These are phyloP conservation scores for Plasmodium reichenowi DNA, from an alignment of 169 alveolate genomes.

Conservation along the genomic window DNA sequence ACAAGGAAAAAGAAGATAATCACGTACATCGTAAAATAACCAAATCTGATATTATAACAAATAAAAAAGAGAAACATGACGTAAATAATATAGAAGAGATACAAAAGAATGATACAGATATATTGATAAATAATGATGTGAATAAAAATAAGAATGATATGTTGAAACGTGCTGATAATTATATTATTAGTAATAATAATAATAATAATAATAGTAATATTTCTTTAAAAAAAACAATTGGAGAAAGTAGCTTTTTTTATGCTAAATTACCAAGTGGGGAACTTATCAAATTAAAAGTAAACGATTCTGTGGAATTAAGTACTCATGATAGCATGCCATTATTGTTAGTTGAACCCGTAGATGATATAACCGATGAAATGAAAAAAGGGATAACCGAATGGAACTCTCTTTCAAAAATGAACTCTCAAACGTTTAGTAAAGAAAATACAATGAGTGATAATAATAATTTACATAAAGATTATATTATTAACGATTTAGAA, in stretches of 20 bases:
- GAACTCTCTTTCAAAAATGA: slow-evolving; percentile 1
- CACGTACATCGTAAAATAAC: no score
- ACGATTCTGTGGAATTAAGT: slow-evolving; percentile 8
- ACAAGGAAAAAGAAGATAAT: slow-evolving; percentile 10
- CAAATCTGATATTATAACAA: no score
- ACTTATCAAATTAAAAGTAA: slow-evolving; percentile 62
- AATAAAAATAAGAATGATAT: neutral
- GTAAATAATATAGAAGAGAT: slow-evolving; percentile 17
- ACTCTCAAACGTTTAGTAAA: neutral
- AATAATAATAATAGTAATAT: neutral
- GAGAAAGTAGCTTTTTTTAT: slow-evolving; percentile 38
- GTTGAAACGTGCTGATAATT: neutral
- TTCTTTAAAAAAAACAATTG: slow-evolving; percentile 36
- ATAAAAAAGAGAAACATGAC: slow-evolving; percentile 4
- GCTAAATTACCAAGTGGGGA: slow-evolving; percentile 76
- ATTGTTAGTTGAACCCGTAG: slow-evolving; percentile 48
- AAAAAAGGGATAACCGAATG: no score
- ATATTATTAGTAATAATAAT: neutral
- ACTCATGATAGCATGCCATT: slow-evolving; percentile 55
- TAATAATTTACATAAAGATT: slow-evolving; percentile 5
- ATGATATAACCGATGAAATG: slow-evolving; percentile 10
- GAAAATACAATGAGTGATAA: neutral
- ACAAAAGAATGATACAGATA: neutral
- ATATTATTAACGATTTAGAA: slow-evolving; percentile 19
- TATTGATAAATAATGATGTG: slow-evolving; percentile 2